Percentiles rank a stretch among this genome's conserved stretches.
phyloP scores from a whole-genome alignment of 768 basidiomycete species.

The Tremella fuciformis region DNA sequence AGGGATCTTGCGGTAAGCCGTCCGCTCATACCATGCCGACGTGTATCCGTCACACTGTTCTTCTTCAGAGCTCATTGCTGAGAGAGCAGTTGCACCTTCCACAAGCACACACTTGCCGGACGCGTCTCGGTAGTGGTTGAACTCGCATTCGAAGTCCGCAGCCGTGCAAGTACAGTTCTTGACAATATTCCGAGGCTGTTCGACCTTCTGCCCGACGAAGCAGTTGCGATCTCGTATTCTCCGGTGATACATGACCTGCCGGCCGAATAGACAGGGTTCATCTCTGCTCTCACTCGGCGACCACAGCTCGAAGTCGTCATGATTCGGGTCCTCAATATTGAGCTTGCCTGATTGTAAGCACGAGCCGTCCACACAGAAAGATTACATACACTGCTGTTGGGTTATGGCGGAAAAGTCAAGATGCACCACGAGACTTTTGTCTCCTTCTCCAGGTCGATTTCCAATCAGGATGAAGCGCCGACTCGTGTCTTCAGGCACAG shows the following conservation, averaged over 20 bases:
- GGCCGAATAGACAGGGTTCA: slow-evolving; percentile 86
- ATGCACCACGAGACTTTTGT: slow-evolving; percentile 68
- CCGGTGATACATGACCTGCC: slow-evolving; percentile 88
- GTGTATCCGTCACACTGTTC: slow-evolving; percentile 50
- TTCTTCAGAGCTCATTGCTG: slow-evolving; percentile 48
- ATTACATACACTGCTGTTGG: slow-evolving; percentile 65
- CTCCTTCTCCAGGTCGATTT: slow-evolving; percentile 55
- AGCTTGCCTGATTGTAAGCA: slow-evolving; percentile 61
- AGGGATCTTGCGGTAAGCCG: slow-evolving; percentile 83
- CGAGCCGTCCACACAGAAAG: background rate
- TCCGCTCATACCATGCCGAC: slow-evolving; percentile 90
- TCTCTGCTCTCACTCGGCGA: slow-evolving; percentile 85
- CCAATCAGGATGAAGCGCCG: slow-evolving; percentile 86
- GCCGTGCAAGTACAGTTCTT: slow-evolving; percentile 69
- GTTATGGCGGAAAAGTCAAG: slow-evolving; percentile 84
- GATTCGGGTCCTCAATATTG: slow-evolving; percentile 65
- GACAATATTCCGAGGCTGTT: slow-evolving; percentile 61
- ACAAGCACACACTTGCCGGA: slow-evolving; percentile 74
- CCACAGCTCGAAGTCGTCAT: slow-evolving; percentile 97
- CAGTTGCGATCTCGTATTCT: slow-evolving; percentile 76
- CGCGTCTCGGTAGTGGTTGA: slow-evolving; percentile 73
- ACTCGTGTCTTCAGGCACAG: slow-evolving; percentile 85
- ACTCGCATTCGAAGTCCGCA: slow-evolving; percentile 94
- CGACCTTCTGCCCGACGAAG: slow-evolving; percentile 67
- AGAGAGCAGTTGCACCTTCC: slow-evolving; percentile 63